Percentiles rank a stretch among this genome's conserved stretches.
Conservation (phyloP, 2,329 filamentous ascomycete species). For the Aplosporella prunicola region DNA sequence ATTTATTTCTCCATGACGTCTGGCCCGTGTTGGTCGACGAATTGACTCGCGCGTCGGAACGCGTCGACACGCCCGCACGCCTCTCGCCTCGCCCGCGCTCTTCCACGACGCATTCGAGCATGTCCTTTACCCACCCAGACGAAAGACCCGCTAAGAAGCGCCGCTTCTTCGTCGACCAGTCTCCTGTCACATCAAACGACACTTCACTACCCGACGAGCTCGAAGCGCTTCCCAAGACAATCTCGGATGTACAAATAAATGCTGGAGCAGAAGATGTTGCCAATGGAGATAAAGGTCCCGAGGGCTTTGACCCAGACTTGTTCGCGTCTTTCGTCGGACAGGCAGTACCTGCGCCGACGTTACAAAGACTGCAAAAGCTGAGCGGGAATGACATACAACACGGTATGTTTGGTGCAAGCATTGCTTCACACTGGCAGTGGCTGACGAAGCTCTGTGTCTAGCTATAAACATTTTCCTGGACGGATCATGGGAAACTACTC, state of each 20-base stretch:
- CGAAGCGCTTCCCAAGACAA: constrained; percentile 21
- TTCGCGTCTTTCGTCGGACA: constrained; percentile 52
- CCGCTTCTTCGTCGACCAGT: constrained; percentile 51
- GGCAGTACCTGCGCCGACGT: constrained; percentile 33
- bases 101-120: constrained; percentile 12
- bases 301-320: constrained; percentile 44
- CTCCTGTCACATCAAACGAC: constrained; percentile 13
- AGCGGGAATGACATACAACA: constrained; percentile 47
- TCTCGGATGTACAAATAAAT: constrained; percentile 13
- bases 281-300: constrained; percentile 12
- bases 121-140: constrained; percentile 36
- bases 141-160: constrained; percentile 51
- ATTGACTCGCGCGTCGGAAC: constrained; percentile 11
- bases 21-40: constrained; percentile 11
- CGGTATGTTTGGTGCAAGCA: constrained; percentile 18
- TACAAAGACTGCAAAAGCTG: constrained; percentile 40
- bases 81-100: constrained; percentile 9
- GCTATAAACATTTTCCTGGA: constrained; percentile 58
- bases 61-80: constrained; percentile 3
- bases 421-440: not conserved
- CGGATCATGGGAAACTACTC: constrained; percentile 47
- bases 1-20: constrained; percentile 5
- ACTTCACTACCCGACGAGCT: constrained; percentile 24
- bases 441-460: constrained; percentile 10
- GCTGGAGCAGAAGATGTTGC: no score